These are phyloP conservation scores for Mrakia hoshinonis DNA, from an alignment of 768 basidiomycete species.

Conservation along the genomic window DNA sequence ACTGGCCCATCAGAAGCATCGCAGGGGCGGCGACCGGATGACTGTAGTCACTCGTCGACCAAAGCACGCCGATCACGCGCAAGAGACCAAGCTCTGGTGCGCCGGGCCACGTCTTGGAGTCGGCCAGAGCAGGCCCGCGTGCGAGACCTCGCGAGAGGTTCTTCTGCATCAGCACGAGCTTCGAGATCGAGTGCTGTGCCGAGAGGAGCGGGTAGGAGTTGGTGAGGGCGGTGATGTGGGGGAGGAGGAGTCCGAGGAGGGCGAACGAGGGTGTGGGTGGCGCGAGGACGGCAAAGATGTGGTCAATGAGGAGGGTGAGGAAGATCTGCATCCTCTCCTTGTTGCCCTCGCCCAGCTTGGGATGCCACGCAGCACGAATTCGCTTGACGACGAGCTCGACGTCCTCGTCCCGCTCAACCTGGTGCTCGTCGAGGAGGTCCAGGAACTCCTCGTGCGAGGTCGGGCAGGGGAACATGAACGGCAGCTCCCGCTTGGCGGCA, in stretches of 20 bases:
- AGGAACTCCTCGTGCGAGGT: conserved; percentile 77
- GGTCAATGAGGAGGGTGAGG: conserved; percentile 71
- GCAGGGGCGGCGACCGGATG: conserved; percentile 82
- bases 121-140: conserved; percentile 52
- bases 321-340: conserved; percentile 82
- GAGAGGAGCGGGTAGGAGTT: conserved; percentile 70
- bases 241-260: conserved; percentile 58
- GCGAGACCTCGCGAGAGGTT: conserved; percentile 77
- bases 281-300: conserved; percentile 66
- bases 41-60: conserved; percentile 91
- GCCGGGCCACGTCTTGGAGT: conserved; percentile 81
- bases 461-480: conserved; percentile 88
- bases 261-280: conserved; percentile 55
- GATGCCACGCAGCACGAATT: conserved; percentile 81
- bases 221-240: conserved; percentile 69
- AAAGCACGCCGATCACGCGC: conserved; percentile 67
- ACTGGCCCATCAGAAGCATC: conserved; percentile 79
- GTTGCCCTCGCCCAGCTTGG: conserved; percentile 83
- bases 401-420: conserved; percentile 51
- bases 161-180: conserved; percentile 84
- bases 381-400: conserved; percentile 75
- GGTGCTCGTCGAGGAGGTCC: conserved; percentile 62
- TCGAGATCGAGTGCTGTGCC: conserved; percentile 69
- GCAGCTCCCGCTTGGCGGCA: conserved; percentile 53
- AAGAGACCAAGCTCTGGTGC: conserved; percentile 70